Evolutionary conservation across 2,329 filamentous ascomycete species (phyloP).

Genomic region (Eutypella sp.): DNA sequence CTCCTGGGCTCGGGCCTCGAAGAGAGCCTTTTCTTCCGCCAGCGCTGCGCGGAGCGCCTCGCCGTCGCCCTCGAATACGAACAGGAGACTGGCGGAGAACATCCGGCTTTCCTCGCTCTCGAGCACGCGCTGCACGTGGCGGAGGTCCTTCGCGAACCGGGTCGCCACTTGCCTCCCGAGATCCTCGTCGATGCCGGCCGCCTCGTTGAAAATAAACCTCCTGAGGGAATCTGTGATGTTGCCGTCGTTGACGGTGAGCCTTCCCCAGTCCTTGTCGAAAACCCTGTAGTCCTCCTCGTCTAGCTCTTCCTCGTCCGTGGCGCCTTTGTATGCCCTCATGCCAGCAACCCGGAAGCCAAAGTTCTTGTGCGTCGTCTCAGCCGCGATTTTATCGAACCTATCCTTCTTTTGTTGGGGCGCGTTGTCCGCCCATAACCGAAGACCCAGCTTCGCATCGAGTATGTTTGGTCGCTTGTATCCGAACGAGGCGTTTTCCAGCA

Average conservation of each 20-base stretch:
- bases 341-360: constrained; percentile 61
- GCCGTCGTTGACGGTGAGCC: constrained; percentile 43
- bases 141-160: constrained; percentile 50
- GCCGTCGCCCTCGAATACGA: constrained; percentile 61
- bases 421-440: constrained; percentile 77
- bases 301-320: constrained; percentile 44
- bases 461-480: constrained; percentile 85
- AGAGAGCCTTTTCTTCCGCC: constrained; percentile 47
- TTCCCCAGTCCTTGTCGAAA: constrained; percentile 61
- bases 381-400: constrained; percentile 55
- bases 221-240: constrained; percentile 52
- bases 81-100: constrained; percentile 59
- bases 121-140: constrained; percentile 48
- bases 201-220: constrained; percentile 53
- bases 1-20: constrained; percentile 32
- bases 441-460: constrained; percentile 86
- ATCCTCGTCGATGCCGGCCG: constrained; percentile 54
- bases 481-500: constrained; percentile 76
- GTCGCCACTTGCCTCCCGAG: constrained; percentile 51
- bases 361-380: constrained; percentile 54
- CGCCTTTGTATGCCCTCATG: constrained; percentile 59
- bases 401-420: constrained; percentile 54
- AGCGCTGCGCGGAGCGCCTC: constrained; percentile 47
- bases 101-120: constrained; percentile 55
- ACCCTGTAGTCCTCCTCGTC: constrained; percentile 52